Evolutionary conservation across 2,329 filamentous ascomycete species (phyloP), one percentile per base, ranked within the genome.

Genomic region (Arthrobotrys conoides): DNA sequence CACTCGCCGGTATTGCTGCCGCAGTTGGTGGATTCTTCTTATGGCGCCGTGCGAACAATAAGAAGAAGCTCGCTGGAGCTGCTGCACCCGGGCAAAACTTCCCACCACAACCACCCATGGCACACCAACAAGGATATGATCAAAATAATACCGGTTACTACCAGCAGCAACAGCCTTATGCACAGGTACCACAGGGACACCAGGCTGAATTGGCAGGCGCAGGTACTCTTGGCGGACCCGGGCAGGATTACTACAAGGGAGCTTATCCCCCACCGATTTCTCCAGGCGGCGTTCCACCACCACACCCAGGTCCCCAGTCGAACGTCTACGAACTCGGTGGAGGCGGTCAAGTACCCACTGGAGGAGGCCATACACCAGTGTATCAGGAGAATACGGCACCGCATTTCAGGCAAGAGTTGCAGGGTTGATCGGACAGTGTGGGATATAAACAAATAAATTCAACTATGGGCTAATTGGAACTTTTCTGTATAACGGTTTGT

Each of bases 21-120:
- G 73, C 73, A 5, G 48, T 77, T 24, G 73, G 66, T 38, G 73
- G 33, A 3, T 77, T 77, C 73, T 77, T 77, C 67, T 41, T 77
- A 9, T 77, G 73, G 73, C 73, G 73, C n/a, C 67, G 67, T 9
- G 44, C 48, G 10, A 51, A 49, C 24, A 71, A 63, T 18, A 71
- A 63, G 24, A 65, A 70, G 41, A 27, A 44, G 3, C 18, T 24
- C 1, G 57, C 57, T 20, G 36, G 12, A 5, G 65, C 66, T 2
- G 48, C 14, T 8, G 65, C 20, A 18, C 1, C 38, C 1, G 48
- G 16, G 10, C 59, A 66, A 36, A 57, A 67, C 14, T 71, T 68
- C 67, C 67, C 73, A 18, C 67, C 67, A 9, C 73, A 67, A 46
- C 67, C 67, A 16, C 67, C 67, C 0, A 67, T 71, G 67, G 49